Conservation (phyloP, 2,329 filamentous ascomycete genomes). For the Aspergillus sp. region DNA sequence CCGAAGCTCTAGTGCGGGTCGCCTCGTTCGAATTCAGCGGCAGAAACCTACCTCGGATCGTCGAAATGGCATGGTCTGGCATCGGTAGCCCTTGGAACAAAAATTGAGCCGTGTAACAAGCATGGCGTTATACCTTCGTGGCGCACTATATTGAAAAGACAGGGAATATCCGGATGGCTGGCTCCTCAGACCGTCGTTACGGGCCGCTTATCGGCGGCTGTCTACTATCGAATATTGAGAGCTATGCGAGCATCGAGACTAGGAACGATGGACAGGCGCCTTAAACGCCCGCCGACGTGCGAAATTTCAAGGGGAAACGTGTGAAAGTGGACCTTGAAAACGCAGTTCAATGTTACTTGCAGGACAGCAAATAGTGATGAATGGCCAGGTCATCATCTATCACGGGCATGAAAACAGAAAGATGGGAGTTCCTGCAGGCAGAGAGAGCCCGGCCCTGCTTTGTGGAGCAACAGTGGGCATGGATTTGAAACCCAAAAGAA, state of each 20-base stretch:
- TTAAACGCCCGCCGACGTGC: constrained; percentile 31
- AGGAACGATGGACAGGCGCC: constrained; percentile 31
- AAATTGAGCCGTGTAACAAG: constrained; percentile 21
- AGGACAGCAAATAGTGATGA: constrained; percentile 3
- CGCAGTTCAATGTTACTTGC: constrained; percentile 8
- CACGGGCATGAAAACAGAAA: not conserved
- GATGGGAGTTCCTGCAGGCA: not conserved
- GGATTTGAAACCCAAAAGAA: not conserved
- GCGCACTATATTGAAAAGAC: constrained; percentile 1
- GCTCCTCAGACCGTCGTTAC: constrained; percentile 1
- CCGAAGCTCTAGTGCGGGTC: constrained; percentile 7
- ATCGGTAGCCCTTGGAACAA: constrained; percentile 9
- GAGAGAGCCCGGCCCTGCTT: not conserved
- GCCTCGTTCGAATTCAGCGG: constrained; percentile 18
- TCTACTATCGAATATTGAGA: not conserved
- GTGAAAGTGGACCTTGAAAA: constrained; percentile 9
- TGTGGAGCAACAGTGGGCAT: not conserved
- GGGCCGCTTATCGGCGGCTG: constrained; percentile 15
- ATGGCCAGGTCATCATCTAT: constrained; percentile 1
- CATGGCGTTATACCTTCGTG: constrained; percentile 3
- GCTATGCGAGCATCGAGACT: constrained; percentile 9
- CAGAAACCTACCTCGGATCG: constrained; percentile 15
- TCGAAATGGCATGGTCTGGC: constrained; percentile 18
- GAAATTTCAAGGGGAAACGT: constrained; percentile 8
- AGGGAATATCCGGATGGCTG: constrained; percentile 4